Percentiles rank a stretch among this genome's conserved stretches.
These are phyloP conservation scores for Geranium incanum DNA, from an alignment of 441 rosid genomes.

Conservation along the genomic window DNA sequence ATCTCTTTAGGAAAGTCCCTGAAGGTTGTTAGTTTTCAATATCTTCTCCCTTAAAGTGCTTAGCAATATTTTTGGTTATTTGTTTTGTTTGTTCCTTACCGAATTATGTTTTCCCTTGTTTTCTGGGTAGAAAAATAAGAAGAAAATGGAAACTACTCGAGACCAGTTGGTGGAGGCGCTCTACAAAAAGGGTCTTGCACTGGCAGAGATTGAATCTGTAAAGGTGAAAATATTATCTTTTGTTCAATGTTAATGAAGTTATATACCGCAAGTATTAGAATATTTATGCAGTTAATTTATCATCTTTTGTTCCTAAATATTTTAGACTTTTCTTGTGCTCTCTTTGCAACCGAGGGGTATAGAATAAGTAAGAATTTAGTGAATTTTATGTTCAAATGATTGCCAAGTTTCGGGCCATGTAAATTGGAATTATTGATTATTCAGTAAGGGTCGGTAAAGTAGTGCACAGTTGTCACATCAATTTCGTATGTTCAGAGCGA, in stretches of 20 bases:
- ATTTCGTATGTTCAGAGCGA: neutral
- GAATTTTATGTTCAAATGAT: neutral
- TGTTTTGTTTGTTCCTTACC: neutral
- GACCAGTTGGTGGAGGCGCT: slow-evolving; percentile 82
- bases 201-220: slow-evolving; percentile 52
- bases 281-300: no score
- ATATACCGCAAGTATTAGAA: neutral
- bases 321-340: no score
- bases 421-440: no score
- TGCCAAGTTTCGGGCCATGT: neutral
- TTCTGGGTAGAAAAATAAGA: slow-evolving; percentile 45
- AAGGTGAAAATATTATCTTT: slow-evolving; percentile 34
- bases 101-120: no score
- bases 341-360: neutral
- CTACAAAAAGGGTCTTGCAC: slow-evolving; percentile 78
- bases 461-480: neutral
- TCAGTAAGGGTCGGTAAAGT: no score
- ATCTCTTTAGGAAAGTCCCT: neutral
- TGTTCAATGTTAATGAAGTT: neutral
- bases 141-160: slow-evolving; percentile 73
- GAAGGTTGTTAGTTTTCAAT: slow-evolving; percentile 3
- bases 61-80: neutral
- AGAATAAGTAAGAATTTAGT: neutral
- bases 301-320: no score
- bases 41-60: neutral